These are phyloP conservation scores for Lactarius pseudohatsudake DNA, from an alignment of 768 basidiomycete species.

Conservation along the genomic window DNA sequence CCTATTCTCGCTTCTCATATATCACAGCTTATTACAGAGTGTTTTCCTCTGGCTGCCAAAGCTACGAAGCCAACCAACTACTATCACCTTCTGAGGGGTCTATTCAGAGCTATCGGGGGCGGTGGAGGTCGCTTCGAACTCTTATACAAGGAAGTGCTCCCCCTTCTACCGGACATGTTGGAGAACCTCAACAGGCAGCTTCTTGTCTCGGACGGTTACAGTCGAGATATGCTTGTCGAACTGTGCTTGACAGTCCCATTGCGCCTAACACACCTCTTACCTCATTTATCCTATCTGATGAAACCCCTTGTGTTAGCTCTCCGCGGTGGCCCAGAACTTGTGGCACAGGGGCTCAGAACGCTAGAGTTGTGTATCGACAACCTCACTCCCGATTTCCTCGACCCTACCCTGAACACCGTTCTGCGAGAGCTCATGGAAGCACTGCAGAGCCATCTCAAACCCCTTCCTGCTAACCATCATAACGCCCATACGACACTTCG, in stretches of 20 bases:
- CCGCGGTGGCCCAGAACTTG: conserved; percentile 82
- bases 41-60: conserved; percentile 91
- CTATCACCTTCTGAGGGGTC: conserved; percentile 84
- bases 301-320: conserved; percentile 91
- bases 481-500: conserved; percentile 94
- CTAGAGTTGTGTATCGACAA: conserved; percentile 99
- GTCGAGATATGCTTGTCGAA: conserved; percentile 92
- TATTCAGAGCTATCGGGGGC: conserved; percentile 92
- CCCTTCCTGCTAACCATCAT: conserved; percentile 82
- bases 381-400: conserved; percentile 94
- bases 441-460: conserved; percentile 86
- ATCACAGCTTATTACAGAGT: conserved; percentile 92
- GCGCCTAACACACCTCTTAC: conserved; percentile 91
- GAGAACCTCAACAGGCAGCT: conserved; percentile 92
- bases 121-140: conserved; percentile 92
- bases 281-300: conserved; percentile 94
- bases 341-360: conserved; percentile 93
- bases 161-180: conserved; percentile 94
- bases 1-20: conserved; percentile 91
- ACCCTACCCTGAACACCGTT: conserved; percentile 91
- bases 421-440: conserved; percentile 94
- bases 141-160: conserved; percentile 93
- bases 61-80: conserved; percentile 90
- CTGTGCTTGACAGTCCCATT: conserved; percentile 96
- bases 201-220: conserved; percentile 75